Base-by-base conservation (phyloP, 768 basidiomycete species). In the Holtermannia corniformis region DNA sequence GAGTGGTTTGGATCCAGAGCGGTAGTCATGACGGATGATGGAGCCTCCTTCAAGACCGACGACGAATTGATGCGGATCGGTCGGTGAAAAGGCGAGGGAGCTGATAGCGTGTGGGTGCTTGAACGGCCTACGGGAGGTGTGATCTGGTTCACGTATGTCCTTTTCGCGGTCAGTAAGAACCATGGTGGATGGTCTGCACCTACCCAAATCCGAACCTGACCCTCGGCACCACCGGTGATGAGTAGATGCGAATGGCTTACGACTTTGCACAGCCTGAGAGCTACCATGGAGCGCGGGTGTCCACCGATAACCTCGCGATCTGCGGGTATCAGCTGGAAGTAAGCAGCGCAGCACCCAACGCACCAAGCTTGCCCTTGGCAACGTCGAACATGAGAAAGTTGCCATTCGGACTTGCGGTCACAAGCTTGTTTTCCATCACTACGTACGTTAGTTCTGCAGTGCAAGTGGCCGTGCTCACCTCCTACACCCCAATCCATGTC, bases 401-500 rank as follows among this genome's bases (percentile, higher is more conserved):
- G 1, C 70, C 70, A 28, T 65, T 63, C 14, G 65, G 61, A 24
- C 60, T 62, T 16, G 68, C 67, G 7, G 66, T 65, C 23, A 62
- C 57, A 37, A 72, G 56, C 52, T 68, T 70, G 37, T 54, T 65
- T 3, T 60, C 60, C 45, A 63, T 63, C 10, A 57, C 67, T 71
- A 48, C 16, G 46, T 44, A 25, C 24, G 14, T 19, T 27, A 37
- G 32, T 12, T 41, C 11, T 12, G 4, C 26, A 5, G 27, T 22
- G 24, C 5, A 16, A 41, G 14, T 5, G 25, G 41, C 4, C 1
- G 3, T 27, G 61, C 69, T 51, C 47, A 71, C 70, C 46, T 42
- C 66, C 68, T 0, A 60, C 56, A 10, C 68, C 70, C 70, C 70
- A 72, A 43, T 68, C 68, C 3, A 72, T 32, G 51, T 61, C 62